These are phyloP conservation scores for Schwanniomyces vanrijiae DNA, from an alignment of 805 yeast genomes.

Conservation along the genomic window DNA sequence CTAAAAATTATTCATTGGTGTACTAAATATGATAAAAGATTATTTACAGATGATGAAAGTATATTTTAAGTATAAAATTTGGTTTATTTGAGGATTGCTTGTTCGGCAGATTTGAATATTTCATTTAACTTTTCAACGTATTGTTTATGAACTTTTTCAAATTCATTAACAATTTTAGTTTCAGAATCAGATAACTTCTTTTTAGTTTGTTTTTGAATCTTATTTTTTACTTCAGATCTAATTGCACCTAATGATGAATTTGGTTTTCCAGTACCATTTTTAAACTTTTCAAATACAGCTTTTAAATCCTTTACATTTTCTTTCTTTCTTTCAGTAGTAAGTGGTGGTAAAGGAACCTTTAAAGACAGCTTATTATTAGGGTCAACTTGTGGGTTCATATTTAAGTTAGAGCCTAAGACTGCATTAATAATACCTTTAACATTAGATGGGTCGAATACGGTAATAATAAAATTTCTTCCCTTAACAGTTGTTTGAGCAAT, in stretches of 20 bases:
- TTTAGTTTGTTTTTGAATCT: slow-evolving; percentile 55
- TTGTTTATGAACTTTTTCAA: slow-evolving; percentile 70
- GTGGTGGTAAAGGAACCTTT: slow-evolving; percentile 72
- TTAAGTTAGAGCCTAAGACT: slow-evolving; percentile 65
- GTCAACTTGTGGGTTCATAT: slow-evolving; percentile 79
- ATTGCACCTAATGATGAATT: slow-evolving; percentile 46
- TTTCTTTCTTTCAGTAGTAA: slow-evolving; percentile 64
- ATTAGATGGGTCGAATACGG: slow-evolving; percentile 82
- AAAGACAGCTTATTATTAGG: slow-evolving; percentile 71
- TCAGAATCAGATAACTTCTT: slow-evolving; percentile 56
- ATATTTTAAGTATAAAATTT: slow-evolving; percentile 27
- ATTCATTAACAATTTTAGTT: slow-evolving; percentile 52
- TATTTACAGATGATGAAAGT: slow-evolving; percentile 77
- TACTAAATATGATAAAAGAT: slow-evolving; percentile 61
- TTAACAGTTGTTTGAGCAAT: slow-evolving; percentile 72
- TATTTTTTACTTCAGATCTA: slow-evolving; percentile 54
- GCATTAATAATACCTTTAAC: slow-evolving; percentile 69
- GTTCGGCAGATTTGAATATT: slow-evolving; percentile 56
- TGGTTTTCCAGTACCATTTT: slow-evolving; percentile 45
- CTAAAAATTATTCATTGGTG: slow-evolving; percentile 75
- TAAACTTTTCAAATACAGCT: slow-evolving; percentile 61
- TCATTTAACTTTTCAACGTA: slow-evolving; percentile 59
- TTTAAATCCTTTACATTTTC: slow-evolving; percentile 62
- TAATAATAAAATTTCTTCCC: slow-evolving; percentile 70
- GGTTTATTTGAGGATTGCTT: slow-evolving; percentile 35